Percentiles rank a stretch among this genome's conserved stretches.
Evolutionary conservation across 306 rosid genomes (phyloP).

Genomic region (Ammopiptanthus mongolicus): DNA sequence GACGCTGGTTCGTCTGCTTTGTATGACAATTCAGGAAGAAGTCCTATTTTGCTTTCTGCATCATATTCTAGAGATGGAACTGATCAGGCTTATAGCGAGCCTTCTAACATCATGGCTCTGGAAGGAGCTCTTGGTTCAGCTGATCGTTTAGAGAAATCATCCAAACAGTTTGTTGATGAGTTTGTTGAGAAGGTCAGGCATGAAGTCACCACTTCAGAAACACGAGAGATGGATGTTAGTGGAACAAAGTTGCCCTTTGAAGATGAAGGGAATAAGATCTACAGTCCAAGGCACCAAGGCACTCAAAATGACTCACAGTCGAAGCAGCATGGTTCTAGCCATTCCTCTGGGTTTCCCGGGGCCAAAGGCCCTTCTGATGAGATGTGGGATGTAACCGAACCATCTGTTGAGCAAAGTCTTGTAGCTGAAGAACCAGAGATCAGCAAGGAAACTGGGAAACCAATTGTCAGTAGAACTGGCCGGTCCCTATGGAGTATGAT

Average conservation of each 20-base stretch:
- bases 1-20: constrained; percentile 48
- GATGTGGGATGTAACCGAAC: constrained; percentile 64
- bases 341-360: constrained; percentile 56
- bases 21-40: constrained; percentile 28
- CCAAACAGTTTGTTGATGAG: constrained; percentile 60
- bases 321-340: constrained; percentile 37
- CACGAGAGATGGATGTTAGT: constrained; percentile 34
- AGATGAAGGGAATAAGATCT: constrained; percentile 29
- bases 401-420: constrained; percentile 36
- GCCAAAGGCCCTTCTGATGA: constrained; percentile 76
- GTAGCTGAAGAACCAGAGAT: constrained; percentile 43
- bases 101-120: constrained; percentile 28
- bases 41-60: constrained; percentile 34
- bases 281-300: constrained; percentile 23
- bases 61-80: constrained; percentile 29
- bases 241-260: constrained; percentile 31
- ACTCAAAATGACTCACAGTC: constrained; percentile 32
- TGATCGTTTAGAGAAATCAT: constrained; percentile 51
- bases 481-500: constrained; percentile 68
- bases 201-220: constrained; percentile 51
- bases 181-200: constrained; percentile 49
- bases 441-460: constrained; percentile 29
- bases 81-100: constrained; percentile 32
- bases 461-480: constrained; percentile 63
- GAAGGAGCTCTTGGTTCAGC: constrained; percentile 77